A percentile compares a stretch with the other conserved stretches of the same genome.
Conservation (phyloP, 192 early-diverging fungal genomes). For the Chytriomyces hyalinus region DNA sequence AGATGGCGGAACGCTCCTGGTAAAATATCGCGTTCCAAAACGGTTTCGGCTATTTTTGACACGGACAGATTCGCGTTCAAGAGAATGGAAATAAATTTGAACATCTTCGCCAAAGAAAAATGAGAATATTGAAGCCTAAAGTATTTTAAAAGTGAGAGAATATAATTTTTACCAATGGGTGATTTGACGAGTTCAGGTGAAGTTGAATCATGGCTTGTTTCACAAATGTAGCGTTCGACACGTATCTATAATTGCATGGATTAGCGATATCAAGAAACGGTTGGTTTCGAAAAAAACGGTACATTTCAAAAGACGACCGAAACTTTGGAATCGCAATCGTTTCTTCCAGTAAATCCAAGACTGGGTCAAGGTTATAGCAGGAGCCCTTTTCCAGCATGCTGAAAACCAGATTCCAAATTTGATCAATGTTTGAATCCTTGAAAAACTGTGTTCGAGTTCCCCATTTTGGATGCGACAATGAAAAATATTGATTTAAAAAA, state of each 20-base stretch:
- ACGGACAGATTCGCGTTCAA: slow-evolving; percentile 14
- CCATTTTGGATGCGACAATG: too few relatives aligned
- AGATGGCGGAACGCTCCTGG: slow-evolving; percentile 16
- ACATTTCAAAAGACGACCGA: slow-evolving; percentile 16
- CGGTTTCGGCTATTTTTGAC: background rate
- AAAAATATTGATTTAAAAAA: background rate
- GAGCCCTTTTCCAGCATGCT: slow-evolving; percentile 27
- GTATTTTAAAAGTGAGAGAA: background rate
- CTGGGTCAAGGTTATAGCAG: slow-evolving; percentile 17
- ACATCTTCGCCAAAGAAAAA: background rate
- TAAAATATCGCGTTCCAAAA: slow-evolving; percentile 19
- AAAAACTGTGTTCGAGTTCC: background rate
- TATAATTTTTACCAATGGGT: slow-evolving; percentile 16
- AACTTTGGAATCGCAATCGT: slow-evolving; percentile 18
- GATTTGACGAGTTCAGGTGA: slow-evolving; percentile 3
- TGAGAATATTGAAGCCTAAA: background rate
- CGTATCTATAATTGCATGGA: background rate
- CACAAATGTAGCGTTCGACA: background rate
- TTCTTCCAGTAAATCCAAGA: slow-evolving; percentile 29
- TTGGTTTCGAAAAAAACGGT: background rate
- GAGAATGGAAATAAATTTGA: slow-evolving; percentile 13
- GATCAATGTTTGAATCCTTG: slow-evolving; percentile 19
- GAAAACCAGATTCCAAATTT: slow-evolving; percentile 28
- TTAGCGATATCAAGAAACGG: background rate
- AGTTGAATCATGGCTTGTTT: slow-evolving; percentile 13